Conservation (phyloP, 352 stramenopile species). For the Phytophthora fragariae region DNA sequence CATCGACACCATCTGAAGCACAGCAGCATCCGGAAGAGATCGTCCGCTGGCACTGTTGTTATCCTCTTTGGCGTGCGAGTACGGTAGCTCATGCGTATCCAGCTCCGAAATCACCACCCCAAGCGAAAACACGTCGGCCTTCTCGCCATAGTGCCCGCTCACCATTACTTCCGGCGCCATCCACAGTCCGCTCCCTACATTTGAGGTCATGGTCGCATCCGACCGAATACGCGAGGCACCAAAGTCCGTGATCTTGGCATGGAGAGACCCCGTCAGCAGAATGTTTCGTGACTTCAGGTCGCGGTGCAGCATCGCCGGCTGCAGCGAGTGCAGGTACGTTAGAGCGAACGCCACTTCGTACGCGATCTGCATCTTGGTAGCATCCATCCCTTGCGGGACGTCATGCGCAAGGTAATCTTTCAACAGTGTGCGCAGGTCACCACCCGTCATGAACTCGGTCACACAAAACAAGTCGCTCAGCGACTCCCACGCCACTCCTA, state of each 20-base stretch:
- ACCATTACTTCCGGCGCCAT: constrained; percentile 57
- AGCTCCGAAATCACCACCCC: constrained; percentile 49
- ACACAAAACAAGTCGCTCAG: constrained; percentile 58
- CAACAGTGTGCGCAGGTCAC: constrained; percentile 54
- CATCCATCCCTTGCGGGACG: constrained; percentile 36
- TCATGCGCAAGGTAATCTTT: constrained; percentile 26
- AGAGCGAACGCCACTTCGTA: constrained; percentile 44
- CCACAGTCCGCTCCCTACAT: constrained; percentile 42
- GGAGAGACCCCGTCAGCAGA: constrained; percentile 46
- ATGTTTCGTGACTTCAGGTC: constrained; percentile 80
- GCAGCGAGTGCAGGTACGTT: constrained; percentile 44
- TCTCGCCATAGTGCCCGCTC: constrained; percentile 35
- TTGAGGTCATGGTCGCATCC: constrained; percentile 40
- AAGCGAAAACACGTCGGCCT: constrained; percentile 52
- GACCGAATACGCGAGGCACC: constrained; percentile 39
- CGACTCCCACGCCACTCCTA: constrained; percentile 63
- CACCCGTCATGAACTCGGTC: constrained; percentile 58
- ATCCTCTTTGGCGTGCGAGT: constrained; percentile 29
- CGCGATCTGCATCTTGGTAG: constrained; percentile 46
- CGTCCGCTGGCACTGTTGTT: constrained; percentile 15
- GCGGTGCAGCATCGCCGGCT: constrained; percentile 48
- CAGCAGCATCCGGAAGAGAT: constrained; percentile 31
- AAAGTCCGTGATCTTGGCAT: constrained; percentile 68
- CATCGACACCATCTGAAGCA: constrained; percentile 51
- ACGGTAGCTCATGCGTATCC: constrained; percentile 40